A percentile compares a stretch with the other conserved stretches of the same genome.
Evolutionary conservation across 345 rosid genomes (phyloP).

Genomic region (rapeseed (Brassica napus)): Da-Ae NC_063443.1:3468001-3468500

Average conservation of each 20-base stretch:
- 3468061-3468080: background rate
- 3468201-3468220: background rate
- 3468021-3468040: background rate
- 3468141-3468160: constrained; percentile 18
- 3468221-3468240: background rate
- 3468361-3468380: background rate
- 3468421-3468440: constrained; percentile 13
- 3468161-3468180: background rate
- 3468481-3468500: background rate
- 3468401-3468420: background rate
- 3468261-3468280: background rate
- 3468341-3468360: background rate
- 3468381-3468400: background rate
- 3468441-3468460: background rate
- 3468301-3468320: background rate
- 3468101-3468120: background rate
- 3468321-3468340: background rate
- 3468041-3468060: background rate
- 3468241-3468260: background rate
- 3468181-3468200: background rate
- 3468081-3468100: background rate
- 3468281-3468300: background rate
- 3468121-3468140: background rate
- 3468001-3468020: no score
- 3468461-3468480: constrained; percentile 1